Percentiles rank a stretch among this genome's conserved stretches.
Evolutionary conservation across 139 green algal genomes (phyloP).

Genomic region (Chlorella ohadii): DNA sequence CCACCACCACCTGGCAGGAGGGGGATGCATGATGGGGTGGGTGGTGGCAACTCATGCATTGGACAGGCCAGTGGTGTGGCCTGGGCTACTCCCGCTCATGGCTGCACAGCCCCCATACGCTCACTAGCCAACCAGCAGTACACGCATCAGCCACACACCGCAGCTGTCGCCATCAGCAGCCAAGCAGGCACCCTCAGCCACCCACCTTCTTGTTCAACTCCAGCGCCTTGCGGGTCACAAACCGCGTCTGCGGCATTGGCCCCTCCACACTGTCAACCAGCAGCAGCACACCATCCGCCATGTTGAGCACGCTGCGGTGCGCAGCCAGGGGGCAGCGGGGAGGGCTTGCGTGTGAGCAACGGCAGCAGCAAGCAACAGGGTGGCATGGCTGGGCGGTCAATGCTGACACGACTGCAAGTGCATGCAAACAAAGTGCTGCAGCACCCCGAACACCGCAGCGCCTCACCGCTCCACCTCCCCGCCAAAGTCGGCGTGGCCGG

Average conservation of each 20-base stretch:
- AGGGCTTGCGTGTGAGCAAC: neutral
- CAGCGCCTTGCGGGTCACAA: conserved; percentile 98
- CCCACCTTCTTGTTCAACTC: conserved; percentile 95
- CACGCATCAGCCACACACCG: no score
- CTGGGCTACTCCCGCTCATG: no score
- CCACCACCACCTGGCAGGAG: conserved; percentile 83
- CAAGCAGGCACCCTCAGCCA: conserved; percentile 55
- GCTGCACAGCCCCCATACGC: no score
- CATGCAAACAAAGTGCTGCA: no score
- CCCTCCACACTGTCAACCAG: conserved; percentile 98
- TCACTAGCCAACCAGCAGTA: neutral
- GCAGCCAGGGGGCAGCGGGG: neutral
- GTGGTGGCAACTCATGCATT: no score
- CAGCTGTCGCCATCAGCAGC: no score
- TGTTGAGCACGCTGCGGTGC: conserved; percentile 89
- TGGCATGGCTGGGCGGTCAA: no score
- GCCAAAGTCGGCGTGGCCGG: conserved; percentile 99
- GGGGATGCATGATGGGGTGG: neutral
- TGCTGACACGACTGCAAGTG: no score
- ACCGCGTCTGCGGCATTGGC: conserved; percentile 98
- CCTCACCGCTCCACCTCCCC: conserved; percentile 95
- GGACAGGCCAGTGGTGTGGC: no score
- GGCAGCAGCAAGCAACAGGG: no score
- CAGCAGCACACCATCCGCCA: conserved; percentile 99
- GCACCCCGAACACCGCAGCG: no score